These are phyloP conservation scores for Salix arbutifolia DNA, from an alignment of 345 rosid species.

Conservation along the genomic window DNA sequence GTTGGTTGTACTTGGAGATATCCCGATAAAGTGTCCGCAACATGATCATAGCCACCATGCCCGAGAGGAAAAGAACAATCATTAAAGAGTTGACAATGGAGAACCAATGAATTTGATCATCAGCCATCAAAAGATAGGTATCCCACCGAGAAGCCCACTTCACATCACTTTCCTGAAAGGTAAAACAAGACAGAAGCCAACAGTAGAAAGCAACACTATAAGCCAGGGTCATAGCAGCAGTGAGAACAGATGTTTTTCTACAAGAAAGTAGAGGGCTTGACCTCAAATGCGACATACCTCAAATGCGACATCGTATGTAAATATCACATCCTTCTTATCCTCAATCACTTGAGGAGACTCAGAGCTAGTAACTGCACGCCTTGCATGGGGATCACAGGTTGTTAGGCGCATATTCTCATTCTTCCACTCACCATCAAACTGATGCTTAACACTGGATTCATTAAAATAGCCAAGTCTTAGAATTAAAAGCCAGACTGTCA, in stretches of 20 bases:
- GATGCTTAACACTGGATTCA: constrained; percentile 64
- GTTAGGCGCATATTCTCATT: constrained; percentile 58
- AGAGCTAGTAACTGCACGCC: constrained; percentile 67
- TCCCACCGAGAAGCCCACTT: constrained; percentile 99
- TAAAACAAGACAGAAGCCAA: constrained; percentile 1
- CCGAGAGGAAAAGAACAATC: constrained; percentile 94
- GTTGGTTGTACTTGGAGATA: constrained; percentile 87
- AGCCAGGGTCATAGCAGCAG: background rate
- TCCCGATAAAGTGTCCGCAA: constrained; percentile 83
- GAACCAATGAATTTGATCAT: constrained; percentile 96
- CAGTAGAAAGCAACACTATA: background rate
- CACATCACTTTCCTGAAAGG: constrained; percentile 69
- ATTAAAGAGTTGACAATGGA: constrained; percentile 86
- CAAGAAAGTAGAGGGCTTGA: constrained; percentile 10
- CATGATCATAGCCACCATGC: constrained; percentile 99
- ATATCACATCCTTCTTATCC: constrained; percentile 63
- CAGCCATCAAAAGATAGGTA: constrained; percentile 86
- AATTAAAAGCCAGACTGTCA: background rate
- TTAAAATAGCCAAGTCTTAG: constrained; percentile 15
- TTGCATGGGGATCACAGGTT: constrained; percentile 84
- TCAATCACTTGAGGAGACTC: constrained; percentile 82
- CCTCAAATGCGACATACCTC: constrained; percentile 86
- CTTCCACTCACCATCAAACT: constrained; percentile 70
- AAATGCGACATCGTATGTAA: constrained; percentile 85
- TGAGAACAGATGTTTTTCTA: background rate